These are phyloP conservation scores for Phytophthora crassamura DNA, from an alignment of 352 stramenopile genomes.

Conservation along the genomic window DNA sequence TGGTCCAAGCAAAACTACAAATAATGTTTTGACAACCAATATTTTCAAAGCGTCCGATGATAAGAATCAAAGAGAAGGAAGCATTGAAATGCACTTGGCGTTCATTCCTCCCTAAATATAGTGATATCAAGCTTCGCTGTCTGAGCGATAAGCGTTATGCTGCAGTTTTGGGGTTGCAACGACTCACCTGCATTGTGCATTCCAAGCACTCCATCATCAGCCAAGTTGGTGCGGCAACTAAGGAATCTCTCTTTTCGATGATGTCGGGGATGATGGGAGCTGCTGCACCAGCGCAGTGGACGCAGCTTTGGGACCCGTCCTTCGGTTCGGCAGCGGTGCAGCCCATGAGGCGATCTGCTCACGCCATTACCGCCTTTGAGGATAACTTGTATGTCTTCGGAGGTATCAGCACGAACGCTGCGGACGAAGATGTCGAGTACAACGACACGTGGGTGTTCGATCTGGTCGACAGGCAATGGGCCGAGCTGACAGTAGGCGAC, in stretches of 20 bases:
- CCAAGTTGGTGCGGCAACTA: neutral
- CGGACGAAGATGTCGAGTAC: slow-evolving; percentile 60
- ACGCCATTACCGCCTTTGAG: slow-evolving; percentile 52
- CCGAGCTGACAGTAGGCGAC: slow-evolving; percentile 28
- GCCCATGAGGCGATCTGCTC: slow-evolving; percentile 59
- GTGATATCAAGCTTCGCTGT: slow-evolving; percentile 9
- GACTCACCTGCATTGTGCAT: slow-evolving; percentile 23
- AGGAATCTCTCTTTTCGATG: slow-evolving; percentile 13
- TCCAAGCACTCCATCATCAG: slow-evolving; percentile 13
- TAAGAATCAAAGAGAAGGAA: too few relatives aligned
- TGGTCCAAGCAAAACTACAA: too few relatives aligned
- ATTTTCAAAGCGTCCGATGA: too few relatives aligned
- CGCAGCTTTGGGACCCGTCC: slow-evolving; percentile 45
- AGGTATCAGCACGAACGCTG: slow-evolving; percentile 47
- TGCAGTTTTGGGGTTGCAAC: slow-evolving; percentile 26
- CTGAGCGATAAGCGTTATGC: slow-evolving; percentile 22
- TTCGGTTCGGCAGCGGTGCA: slow-evolving; percentile 30
- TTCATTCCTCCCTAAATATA: slow-evolving; percentile 19
- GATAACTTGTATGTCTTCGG: slow-evolving; percentile 73
- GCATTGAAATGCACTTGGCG: too few relatives aligned
- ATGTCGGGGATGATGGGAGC: slow-evolving; percentile 18
- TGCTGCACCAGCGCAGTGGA: slow-evolving; percentile 51
- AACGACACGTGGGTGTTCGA: slow-evolving; percentile 82
- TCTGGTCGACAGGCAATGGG: slow-evolving; percentile 41
- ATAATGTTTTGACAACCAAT: too few relatives aligned